Base-by-base conservation (phyloP, 2,329 filamentous ascomycete species). In the Phaeomoniella chlamydospora region DNA sequence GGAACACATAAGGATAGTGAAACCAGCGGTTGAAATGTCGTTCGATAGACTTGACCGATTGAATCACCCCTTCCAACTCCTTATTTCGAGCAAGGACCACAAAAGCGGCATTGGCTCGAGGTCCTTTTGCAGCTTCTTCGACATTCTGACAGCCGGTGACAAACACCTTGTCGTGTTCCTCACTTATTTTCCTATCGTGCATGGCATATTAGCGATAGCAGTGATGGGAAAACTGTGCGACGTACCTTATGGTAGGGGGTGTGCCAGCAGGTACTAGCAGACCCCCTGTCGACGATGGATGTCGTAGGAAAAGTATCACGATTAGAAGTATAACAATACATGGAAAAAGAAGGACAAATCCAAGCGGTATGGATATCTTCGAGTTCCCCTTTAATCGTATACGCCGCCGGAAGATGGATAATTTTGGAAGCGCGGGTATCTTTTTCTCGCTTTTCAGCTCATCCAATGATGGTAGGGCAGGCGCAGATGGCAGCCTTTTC, bases 1-100 rank as follows among this genome's bases (percentile, higher is more conserved):
- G 67, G 59, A 98, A 96, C 47, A 96, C 88, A 55, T 96, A 98
- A 16, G 90, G 90, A 57, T 98, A 98, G 59, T 96, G 77, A 57
- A 86, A 98, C 87, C 88, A 98, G 46, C 87, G 76, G 62, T 98
- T 98, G 74, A 98, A 98, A 61, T 98, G 90, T 49, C 90, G 75
- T 65, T 98, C 90, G 47, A 98, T 87, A 31, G 88, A 96, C 65
- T 94, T 94, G 57, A 98, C 73, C 6, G 90, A 96, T 59, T 96
- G 85, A 45, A 98, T 75, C 29, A 98, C 90, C 41, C 90, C 90
- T 1, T 94, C 87, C 44, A 98, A 59, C 62, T 98, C 90, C 67
- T 94, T 92, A 56, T 98, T 96, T 49, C 90, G 71, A 37, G 90
- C 90, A 40, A 98, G 71, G 29, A 98, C 86, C 43, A 98, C 90